Percentiles rank a stretch among this genome's conserved stretches.
Conservation (phyloP, 2,329 filamentous ascomycete genomes). For the Zasmidium citrigriseum region DNA sequence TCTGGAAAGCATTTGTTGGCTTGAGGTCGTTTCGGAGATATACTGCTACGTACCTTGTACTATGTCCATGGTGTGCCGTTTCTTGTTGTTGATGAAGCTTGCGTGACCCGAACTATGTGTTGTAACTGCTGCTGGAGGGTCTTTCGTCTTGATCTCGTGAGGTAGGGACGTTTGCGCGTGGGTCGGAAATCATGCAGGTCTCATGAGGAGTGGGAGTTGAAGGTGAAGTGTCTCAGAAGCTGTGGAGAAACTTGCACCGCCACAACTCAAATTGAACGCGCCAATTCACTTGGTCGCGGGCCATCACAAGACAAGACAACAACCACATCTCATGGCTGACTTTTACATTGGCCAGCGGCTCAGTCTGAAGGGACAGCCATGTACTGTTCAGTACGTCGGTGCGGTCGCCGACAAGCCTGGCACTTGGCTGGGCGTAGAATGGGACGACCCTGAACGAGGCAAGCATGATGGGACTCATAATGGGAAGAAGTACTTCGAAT, state of each 20-base stretch:
- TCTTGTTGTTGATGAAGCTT: background rate
- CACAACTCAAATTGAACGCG: background rate
- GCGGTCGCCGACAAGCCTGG: conserved; percentile 73
- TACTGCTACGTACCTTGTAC: conserved; percentile 28
- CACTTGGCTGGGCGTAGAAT: conserved; percentile 91
- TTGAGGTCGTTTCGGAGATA: background rate
- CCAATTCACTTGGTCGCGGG: background rate
- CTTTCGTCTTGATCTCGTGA: too few relatives aligned
- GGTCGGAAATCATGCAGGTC: too few relatives aligned
- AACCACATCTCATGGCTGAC: conserved; percentile 5
- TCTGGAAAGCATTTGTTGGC: conserved; percentile 20
- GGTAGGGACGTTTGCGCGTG: too few relatives aligned
- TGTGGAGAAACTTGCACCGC: background rate
- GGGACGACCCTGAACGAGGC: conserved; percentile 83
- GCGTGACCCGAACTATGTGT: too few relatives aligned
- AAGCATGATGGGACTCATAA: conserved; percentile 88
- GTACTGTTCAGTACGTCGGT: conserved; percentile 84
- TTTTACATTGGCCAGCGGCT: conserved; percentile 65
- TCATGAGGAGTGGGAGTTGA: background rate
- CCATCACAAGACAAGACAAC: conserved; percentile 1
- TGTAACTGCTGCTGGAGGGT: too few relatives aligned
- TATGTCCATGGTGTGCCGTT: conserved; percentile 28
- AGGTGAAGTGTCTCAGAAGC: background rate
- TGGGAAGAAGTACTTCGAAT: conserved; percentile 78
- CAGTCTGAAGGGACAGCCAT: conserved; percentile 74